Evolutionary conservation across 768 basidiomycete species (phyloP).

Genomic region (Clavulina sp.): DNA sequence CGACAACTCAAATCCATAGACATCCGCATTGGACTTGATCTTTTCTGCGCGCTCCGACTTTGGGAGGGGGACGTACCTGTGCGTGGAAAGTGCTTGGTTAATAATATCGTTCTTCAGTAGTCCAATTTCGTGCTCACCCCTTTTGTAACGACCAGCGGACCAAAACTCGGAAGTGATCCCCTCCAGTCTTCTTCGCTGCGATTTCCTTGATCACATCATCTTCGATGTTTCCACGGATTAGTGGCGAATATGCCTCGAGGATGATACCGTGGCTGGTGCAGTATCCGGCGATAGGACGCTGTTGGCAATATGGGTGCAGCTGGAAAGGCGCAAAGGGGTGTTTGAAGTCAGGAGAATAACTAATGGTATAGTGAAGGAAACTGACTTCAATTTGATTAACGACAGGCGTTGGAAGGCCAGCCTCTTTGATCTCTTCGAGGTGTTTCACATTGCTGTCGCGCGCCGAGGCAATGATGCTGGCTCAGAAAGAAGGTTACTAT

Average conservation of each 20-base stretch:
- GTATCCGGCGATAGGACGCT: slow-evolving; percentile 55
- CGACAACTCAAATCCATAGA: slow-evolving; percentile 25
- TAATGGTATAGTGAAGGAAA: neutral
- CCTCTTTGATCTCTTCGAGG: slow-evolving; percentile 50
- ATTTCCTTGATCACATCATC: too few relatives aligned
- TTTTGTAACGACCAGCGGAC: slow-evolving; percentile 83
- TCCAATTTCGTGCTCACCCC: slow-evolving; percentile 29
- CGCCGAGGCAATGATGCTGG: slow-evolving; percentile 14
- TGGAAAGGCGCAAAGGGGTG: slow-evolving; percentile 15
- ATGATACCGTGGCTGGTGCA: slow-evolving; percentile 42
- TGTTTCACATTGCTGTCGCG: slow-evolving; percentile 41
- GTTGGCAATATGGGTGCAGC: slow-evolving; percentile 77
- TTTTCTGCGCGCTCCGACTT: slow-evolving; percentile 24
- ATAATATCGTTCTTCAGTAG: neutral
- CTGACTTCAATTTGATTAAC: slow-evolving; percentile 72
- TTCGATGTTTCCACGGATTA: too few relatives aligned
- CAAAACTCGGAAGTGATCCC: slow-evolving; percentile 37
- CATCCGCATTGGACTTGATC: slow-evolving; percentile 22
- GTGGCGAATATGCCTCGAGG: slow-evolving; percentile 64
- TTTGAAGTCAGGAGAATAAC: neutral
- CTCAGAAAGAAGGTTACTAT: neutral
- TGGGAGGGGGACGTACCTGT: slow-evolving; percentile 26
- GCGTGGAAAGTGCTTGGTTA: neutral
- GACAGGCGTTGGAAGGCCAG: slow-evolving; percentile 44
- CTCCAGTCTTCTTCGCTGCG: neutral